Evolutionary conservation across 1,284 basidiomycete genomes (phyloP).

Genomic region (Ganoderma meredithae): DNA sequence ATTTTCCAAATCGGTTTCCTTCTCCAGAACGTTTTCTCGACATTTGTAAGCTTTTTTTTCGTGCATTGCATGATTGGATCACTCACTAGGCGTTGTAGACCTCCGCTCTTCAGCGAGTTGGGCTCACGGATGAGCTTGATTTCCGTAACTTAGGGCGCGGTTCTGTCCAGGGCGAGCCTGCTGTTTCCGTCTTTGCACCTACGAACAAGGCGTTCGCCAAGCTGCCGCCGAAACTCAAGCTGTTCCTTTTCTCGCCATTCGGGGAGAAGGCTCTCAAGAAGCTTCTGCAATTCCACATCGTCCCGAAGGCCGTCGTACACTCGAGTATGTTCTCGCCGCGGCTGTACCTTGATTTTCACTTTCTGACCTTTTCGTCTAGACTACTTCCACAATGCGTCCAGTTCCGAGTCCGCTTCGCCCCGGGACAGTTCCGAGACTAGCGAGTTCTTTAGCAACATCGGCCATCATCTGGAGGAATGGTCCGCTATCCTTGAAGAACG

Average conservation of each 20-base stretch:
- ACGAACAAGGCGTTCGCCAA: constrained; percentile 67
- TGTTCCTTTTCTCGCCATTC: constrained; percentile 75
- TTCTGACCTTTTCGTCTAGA: constrained; percentile 25
- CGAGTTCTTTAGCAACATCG: constrained; percentile 7
- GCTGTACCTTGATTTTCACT: background rate
- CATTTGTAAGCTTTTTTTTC: constrained; percentile 48
- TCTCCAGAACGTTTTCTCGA: constrained; percentile 61
- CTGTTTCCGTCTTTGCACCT: constrained; percentile 72
- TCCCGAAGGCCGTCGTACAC: constrained; percentile 64
- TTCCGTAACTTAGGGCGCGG: constrained; percentile 51
- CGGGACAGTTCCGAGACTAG: constrained; percentile 5
- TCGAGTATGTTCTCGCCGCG: constrained; percentile 50
- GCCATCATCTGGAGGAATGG: background rate
- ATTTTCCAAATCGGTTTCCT: constrained; percentile 67
- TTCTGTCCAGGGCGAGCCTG: constrained; percentile 52
- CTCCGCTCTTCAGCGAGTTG: constrained; percentile 64
- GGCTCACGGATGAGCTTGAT: constrained; percentile 55
- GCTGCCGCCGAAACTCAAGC: constrained; percentile 62
- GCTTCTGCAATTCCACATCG: constrained; percentile 71
- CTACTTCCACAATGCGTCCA: constrained; percentile 37
- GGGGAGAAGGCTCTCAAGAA: constrained; percentile 65
- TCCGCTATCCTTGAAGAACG: background rate
- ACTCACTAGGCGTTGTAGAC: constrained; percentile 46
- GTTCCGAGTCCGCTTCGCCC: constrained; percentile 12
- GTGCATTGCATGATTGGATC: background rate